phyloP scores from a whole-genome alignment of 75 land plant species.

The Larix kaempferi region DNA sequence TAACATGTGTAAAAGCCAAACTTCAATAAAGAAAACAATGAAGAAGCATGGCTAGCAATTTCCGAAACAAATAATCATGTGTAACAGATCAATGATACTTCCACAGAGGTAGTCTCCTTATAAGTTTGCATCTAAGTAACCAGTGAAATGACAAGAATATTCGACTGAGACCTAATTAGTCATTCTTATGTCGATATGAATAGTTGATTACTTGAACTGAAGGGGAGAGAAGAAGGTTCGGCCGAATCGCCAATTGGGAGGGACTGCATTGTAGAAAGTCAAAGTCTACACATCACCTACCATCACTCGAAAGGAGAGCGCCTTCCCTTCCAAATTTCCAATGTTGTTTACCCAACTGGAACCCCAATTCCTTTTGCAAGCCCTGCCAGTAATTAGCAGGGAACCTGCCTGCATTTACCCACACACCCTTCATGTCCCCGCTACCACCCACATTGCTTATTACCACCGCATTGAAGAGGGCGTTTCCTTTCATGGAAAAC shows the following conservation, averaged over 20 bases:
- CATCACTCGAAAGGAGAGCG: constrained; percentile 17
- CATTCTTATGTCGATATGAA: no score
- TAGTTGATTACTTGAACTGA: no score
- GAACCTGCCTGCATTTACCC: constrained; percentile 9
- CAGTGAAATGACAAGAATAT: no score
- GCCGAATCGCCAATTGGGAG: constrained; percentile 17
- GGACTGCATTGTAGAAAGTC: constrained; percentile 1
- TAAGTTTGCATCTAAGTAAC: no score
- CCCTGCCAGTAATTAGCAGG: not conserved
- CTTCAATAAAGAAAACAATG: no score
- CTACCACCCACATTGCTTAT: constrained; percentile 13
- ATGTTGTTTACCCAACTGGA: constrained; percentile 11
- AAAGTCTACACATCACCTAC: constrained; percentile 8
- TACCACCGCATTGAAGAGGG: constrained; percentile 10
- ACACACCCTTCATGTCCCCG: constrained; percentile 15
- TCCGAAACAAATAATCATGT: no score
- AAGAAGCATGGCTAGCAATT: no score
- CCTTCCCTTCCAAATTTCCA: constrained; percentile 2
- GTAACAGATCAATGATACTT: no score
- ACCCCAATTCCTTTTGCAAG: constrained; percentile 12
- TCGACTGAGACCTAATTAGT: no score
- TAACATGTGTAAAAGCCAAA: no score
- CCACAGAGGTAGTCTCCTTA: no score
- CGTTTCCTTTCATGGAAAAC: constrained; percentile 15
- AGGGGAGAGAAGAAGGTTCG: constrained; percentile 7